Evolutionary conservation across 352 stramenopile species (phyloP).

Genomic region (Globisporangium parvum): DNA sequence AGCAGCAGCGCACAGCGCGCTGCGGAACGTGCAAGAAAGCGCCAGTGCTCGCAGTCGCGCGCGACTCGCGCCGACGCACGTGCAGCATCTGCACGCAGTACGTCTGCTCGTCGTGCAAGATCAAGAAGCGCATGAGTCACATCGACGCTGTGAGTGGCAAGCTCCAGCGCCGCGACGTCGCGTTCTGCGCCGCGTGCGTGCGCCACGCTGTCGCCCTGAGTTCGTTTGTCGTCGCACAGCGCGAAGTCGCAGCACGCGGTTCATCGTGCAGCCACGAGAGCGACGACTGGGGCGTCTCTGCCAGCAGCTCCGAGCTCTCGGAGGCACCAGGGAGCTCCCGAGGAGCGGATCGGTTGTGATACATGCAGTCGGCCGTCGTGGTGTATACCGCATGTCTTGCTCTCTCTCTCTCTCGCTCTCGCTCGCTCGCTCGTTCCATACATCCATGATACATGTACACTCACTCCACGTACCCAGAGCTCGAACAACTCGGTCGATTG

Average conservation of each 20-base stretch:
- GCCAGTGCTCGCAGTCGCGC: background rate
- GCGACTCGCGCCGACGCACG: slow-evolving; percentile 8
- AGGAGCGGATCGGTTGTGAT: no score
- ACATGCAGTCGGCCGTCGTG: no score
- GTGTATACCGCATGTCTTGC: no score
- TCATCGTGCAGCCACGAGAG: background rate
- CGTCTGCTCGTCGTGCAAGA: slow-evolving; percentile 19
- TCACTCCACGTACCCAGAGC: no score
- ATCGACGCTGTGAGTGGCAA: slow-evolving; percentile 11
- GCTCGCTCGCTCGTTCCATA: no score
- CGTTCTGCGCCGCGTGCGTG: slow-evolving; percentile 22
- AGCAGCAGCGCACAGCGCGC: slow-evolving; percentile 3
- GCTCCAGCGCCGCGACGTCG: slow-evolving; percentile 13
- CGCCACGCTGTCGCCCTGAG: slow-evolving; percentile 12
- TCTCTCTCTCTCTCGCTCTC: no score
- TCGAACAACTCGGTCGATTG: no score
- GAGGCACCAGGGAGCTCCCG: background rate
- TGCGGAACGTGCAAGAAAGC: slow-evolving; percentile 8
- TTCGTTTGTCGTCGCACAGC: slow-evolving; percentile 15
- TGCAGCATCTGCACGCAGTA: slow-evolving; percentile 25
- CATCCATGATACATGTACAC: no score
- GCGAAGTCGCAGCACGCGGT: slow-evolving; percentile 11
- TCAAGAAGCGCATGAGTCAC: slow-evolving; percentile 21
- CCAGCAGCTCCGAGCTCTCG: background rate
- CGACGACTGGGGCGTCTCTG: background rate